These are phyloP conservation scores for Cutaneotrichosporon cyanovorans DNA, from an alignment of 1,284 basidiomycete species.

Conservation along the genomic window DNA sequence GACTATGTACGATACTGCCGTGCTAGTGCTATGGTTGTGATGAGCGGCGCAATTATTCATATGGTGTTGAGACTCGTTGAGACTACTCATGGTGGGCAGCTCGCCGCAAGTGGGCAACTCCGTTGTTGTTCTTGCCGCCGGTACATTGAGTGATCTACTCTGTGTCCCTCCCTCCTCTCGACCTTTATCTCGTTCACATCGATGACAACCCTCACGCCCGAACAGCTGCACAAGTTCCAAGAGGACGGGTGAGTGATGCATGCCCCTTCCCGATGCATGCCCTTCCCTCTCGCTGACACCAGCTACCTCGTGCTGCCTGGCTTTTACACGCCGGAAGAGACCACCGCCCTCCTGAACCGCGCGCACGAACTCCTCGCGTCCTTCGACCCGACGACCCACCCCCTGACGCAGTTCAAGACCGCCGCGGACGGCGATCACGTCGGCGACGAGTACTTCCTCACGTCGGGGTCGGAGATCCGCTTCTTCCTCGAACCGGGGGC, in stretches of 20 bases:
- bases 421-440: constrained; percentile 55
- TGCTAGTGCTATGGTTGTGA: too few relatives aligned
- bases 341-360: constrained; percentile 58
- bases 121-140: too few relatives aligned
- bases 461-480: constrained; percentile 69
- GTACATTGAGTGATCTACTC: too few relatives aligned
- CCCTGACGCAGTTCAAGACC: constrained; percentile 84
- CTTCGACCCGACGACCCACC: constrained; percentile 71
- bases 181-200: too few relatives aligned
- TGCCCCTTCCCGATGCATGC: too few relatives aligned
- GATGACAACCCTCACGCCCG: constrained; percentile 24
- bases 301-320: constrained; percentile 69
- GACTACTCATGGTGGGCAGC: too few relatives aligned
- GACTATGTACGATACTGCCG: too few relatives aligned
- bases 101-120: too few relatives aligned
- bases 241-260: constrained; percentile 29
- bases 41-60: too few relatives aligned
- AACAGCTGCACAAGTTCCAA: constrained; percentile 31
- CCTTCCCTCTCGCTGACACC: background rate
- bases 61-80: too few relatives aligned
- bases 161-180: too few relatives aligned
- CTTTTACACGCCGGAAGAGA: constrained; percentile 60
- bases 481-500: constrained; percentile 44
- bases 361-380: constrained; percentile 65
- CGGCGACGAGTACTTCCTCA: constrained; percentile 84